These are phyloP conservation scores for Cryphonectria japonica DNA, from an alignment of 2,329 filamentous ascomycete species.

Conservation along the genomic window DNA sequence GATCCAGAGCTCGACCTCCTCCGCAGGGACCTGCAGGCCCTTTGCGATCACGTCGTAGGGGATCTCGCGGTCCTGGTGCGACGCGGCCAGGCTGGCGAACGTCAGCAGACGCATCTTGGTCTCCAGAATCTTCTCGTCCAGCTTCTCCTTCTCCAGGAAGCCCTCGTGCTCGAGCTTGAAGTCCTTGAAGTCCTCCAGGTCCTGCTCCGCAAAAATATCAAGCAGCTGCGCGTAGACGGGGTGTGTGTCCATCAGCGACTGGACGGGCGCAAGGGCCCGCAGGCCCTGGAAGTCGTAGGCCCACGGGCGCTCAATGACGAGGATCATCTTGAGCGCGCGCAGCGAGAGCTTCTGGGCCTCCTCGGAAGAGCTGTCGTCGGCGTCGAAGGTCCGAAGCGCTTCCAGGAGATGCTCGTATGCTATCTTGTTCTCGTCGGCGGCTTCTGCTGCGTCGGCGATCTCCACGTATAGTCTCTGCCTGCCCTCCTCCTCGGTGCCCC, in stretches of 20 bases:
- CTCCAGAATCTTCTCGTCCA: conserved; percentile 75
- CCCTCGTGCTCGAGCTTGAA: conserved; percentile 90
- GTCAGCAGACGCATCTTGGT: conserved; percentile 97
- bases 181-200: conserved; percentile 93
- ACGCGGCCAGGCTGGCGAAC: conserved; percentile 86
- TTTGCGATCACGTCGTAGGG: conserved; percentile 84
- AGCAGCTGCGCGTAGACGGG: conserved; percentile 87
- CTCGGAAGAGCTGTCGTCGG: conserved; percentile 57
- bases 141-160: conserved; percentile 77
- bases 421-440: conserved; percentile 72
- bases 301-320: conserved; percentile 54
- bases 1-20: conserved; percentile 97
- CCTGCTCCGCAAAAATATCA: conserved; percentile 92
- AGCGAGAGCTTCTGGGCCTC: conserved; percentile 65
- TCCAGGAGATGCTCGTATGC: conserved; percentile 71
- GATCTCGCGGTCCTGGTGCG: conserved; percentile 82
- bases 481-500: conserved; percentile 82
- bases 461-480: conserved; percentile 83
- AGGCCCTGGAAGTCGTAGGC: conserved; percentile 77
- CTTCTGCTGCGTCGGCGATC: conserved; percentile 78
- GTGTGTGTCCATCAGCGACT: conserved; percentile 84
- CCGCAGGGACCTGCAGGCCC: conserved; percentile 78
- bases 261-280: conserved; percentile 78
- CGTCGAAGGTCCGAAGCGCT: conserved; percentile 64
- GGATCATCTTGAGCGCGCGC: conserved; percentile 58